Conservation (phyloP, 306 rosid genomes). For the Quercus cerris region DNA sequence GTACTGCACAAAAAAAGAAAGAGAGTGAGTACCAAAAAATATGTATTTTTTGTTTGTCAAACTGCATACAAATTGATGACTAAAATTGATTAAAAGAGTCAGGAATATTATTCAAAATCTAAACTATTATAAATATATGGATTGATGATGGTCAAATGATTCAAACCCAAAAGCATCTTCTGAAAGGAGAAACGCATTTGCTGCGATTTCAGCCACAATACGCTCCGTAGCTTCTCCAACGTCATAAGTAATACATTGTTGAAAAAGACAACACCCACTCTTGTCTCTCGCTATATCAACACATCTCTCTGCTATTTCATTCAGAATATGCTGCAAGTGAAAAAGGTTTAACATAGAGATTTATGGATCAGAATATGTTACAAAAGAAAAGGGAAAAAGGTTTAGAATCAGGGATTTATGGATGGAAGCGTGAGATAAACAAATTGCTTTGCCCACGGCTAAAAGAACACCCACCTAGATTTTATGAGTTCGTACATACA, state of each 20-base stretch:
- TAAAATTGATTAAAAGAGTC: too few species aligned
- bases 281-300: slow-evolving; percentile 22
- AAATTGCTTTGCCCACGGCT: too few species aligned
- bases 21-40: too few species aligned
- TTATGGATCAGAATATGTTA: too few species aligned
- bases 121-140: background rate
- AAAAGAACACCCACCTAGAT: too few species aligned
- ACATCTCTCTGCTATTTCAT: slow-evolving; percentile 17
- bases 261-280: slow-evolving; percentile 30
- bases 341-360: background rate
- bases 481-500: too few species aligned
- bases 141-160: background rate
- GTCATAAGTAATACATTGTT: slow-evolving; percentile 11
- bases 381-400: background rate
- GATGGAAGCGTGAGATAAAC: too few species aligned
- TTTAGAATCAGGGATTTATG: background rate
- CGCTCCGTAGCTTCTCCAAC: background rate
- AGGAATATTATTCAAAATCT: background rate
- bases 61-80: too few species aligned
- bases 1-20: too few species aligned
- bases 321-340: slow-evolving; percentile 18
- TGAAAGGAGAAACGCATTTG: slow-evolving; percentile 18
- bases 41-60: too few species aligned
- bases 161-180: slow-evolving; percentile 40
- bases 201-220: slow-evolving; percentile 3